Evolutionary conservation across 176 grass and related monocot genomes (phyloP), one percentile per base, ranked within the genome.

Genomic region (Coix lacrymajobi): DNA sequence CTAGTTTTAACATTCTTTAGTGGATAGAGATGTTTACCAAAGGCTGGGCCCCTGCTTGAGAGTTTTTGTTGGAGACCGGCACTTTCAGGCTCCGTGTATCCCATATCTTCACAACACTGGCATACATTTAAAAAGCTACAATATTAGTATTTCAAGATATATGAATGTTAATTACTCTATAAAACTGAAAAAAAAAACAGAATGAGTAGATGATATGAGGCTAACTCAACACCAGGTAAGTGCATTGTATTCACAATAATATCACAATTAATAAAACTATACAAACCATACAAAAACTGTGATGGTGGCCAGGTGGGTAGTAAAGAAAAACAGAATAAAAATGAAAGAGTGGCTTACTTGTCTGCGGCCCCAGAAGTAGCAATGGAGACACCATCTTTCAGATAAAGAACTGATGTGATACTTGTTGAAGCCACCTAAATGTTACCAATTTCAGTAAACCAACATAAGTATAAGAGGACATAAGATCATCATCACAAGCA

Each of bases 91-190:
- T 96, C 48, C 96, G 87, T 45, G 87, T 93, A 87, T 99, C 96
- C 96, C 93, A 98, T 33, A 99, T 83, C 78, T 99, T 99, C 69
- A 99, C 89, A 77, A 93, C 89, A 81, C 93, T 98, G 80, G 75
- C 51, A 68, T 29, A 57, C 44, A 79, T 60, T 75, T 62, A 33
- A 36, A 13, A 29, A 81, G 64, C 10, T 7, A 60, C 5, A 52
- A 73, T 13, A 69, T 87, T 8, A 84, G 56, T 37, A 68, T 3
- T 14, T 31, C 20, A 1, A 60, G 6, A 38, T 9, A 34, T 34
- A 22, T 54, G 38, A 8, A 62, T 51, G 9, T 8, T 66, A 51
- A 76, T 11, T 13, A 26, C 19, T 58, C 11, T 33, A 54, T 24
- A 74, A 52, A 30, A 70, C 33, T 28, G 68, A 5, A 16, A 34